Percentiles rank a stretch among this genome's conserved stretches.
Evolutionary conservation across 139 green algal genomes (phyloP).

Genomic region (Pycnococcus provasolii): DNA sequence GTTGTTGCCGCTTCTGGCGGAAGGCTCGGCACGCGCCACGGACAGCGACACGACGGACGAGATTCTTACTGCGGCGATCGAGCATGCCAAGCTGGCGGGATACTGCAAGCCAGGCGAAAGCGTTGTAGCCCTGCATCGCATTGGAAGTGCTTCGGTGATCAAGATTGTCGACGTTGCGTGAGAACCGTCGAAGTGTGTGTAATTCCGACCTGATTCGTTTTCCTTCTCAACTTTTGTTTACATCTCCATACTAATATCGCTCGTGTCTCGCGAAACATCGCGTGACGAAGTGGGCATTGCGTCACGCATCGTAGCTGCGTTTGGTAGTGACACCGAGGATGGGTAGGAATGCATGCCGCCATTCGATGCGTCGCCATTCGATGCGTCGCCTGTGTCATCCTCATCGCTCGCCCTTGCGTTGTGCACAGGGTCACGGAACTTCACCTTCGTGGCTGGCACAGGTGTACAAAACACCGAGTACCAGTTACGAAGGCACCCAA

Average conservation of each 20-base stretch:
- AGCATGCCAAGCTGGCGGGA: slow-evolving; percentile 56
- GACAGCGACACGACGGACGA: slow-evolving; percentile 84
- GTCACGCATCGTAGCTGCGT: no score
- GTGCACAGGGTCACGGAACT: not conserved
- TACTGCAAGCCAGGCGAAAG: slow-evolving; percentile 68
- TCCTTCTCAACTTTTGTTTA: no score
- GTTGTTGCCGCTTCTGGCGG: slow-evolving; percentile 44
- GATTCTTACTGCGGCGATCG: slow-evolving; percentile 48
- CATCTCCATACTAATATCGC: no score
- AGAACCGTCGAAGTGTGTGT: not conserved
- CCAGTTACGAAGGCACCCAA: slow-evolving; percentile 48
- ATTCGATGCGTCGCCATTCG: no score
- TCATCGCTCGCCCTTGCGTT: no score
- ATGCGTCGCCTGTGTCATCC: no score
- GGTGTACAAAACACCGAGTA: slow-evolving; percentile 34
- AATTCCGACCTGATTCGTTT: not conserved
- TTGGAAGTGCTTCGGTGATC: slow-evolving; percentile 90
- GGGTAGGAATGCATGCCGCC: no score
- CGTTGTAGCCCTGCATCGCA: slow-evolving; percentile 86
- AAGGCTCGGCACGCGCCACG: slow-evolving; percentile 70
- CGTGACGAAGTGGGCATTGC: no score
- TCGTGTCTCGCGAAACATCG: no score
- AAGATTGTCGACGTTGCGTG: slow-evolving; percentile 73
- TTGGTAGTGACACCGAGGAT: no score
- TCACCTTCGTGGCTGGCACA: not conserved